Evolutionary conservation across 768 basidiomycete species (phyloP).

Genomic region (Leccinum broughii): DNA sequence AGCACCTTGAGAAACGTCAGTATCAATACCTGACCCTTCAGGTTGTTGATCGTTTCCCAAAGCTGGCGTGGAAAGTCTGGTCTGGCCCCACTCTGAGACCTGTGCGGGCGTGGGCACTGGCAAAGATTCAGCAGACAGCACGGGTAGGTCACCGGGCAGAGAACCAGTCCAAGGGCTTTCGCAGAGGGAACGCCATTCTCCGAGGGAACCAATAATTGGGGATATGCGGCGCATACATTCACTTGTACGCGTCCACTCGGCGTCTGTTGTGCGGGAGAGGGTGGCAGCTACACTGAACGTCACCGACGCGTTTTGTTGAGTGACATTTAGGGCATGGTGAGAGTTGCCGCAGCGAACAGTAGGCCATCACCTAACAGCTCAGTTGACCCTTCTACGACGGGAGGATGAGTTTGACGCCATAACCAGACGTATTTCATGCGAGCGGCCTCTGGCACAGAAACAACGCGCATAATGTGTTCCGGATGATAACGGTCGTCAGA

Average conservation of each 20-base stretch:
- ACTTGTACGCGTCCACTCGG: constrained; percentile 72
- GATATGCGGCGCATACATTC: constrained; percentile 70
- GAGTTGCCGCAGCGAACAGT: too few species aligned
- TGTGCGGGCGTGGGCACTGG: not conserved
- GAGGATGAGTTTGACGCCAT: too few species aligned
- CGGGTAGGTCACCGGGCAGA: constrained; percentile 33
- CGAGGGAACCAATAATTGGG: constrained; percentile 65
- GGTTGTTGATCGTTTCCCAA: too few species aligned
- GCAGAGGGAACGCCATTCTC: constrained; percentile 71
- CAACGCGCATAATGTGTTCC: too few species aligned
- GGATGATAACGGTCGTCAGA: too few species aligned
- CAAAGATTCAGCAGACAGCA: constrained; percentile 12
- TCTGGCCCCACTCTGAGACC: constrained; percentile 34
- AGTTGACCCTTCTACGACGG: too few species aligned
- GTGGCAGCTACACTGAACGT: constrained; percentile 47
- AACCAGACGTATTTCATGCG: too few species aligned
- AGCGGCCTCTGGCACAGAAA: too few species aligned
- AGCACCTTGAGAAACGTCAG: too few species aligned
- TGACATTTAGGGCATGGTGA: constrained; percentile 60
- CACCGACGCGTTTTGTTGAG: constrained; percentile 57
- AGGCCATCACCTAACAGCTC: too few species aligned
- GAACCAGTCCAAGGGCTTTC: constrained; percentile 71
- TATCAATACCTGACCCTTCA: too few species aligned
- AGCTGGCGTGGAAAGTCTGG: constrained; percentile 12
- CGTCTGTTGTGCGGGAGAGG: constrained; percentile 71